Evolutionary conservation across 2,329 filamentous ascomycete species (phyloP).

Genomic region (Aspergillus floridensis): DNA sequence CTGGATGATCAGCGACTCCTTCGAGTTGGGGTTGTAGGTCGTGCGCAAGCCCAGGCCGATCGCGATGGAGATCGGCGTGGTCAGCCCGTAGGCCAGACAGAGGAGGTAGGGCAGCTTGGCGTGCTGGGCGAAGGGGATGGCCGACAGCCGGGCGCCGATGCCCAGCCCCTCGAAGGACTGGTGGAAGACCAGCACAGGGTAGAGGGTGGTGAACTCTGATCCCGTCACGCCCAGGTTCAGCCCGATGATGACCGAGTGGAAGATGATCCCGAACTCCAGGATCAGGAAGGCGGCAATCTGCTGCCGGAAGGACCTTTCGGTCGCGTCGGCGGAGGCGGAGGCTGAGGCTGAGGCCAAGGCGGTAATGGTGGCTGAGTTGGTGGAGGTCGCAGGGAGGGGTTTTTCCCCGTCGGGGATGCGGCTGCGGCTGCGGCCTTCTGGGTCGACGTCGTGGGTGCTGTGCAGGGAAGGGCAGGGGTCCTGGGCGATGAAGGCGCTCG

Average conservation of each 20-base stretch:
- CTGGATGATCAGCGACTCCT: constrained; percentile 1
- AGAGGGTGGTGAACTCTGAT: constrained; percentile 56
- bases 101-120: background rate
- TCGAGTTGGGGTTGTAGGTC: constrained; percentile 1
- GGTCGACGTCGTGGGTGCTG: background rate
- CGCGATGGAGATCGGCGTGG: constrained; percentile 2
- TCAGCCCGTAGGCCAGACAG: constrained; percentile 1
- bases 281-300: constrained; percentile 44
- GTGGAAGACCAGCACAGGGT: constrained; percentile 61
- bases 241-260: constrained; percentile 64
- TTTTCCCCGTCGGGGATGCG: background rate
- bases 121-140: constrained; percentile 49
- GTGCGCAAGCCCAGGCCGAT: constrained; percentile 1
- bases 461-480: background rate
- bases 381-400: too few relatives aligned
- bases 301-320: constrained; percentile 32
- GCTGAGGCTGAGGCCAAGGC: background rate
- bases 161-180: constrained; percentile 63
- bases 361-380: background rate
- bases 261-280: constrained; percentile 62
- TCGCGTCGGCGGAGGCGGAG: background rate
- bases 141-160: constrained; percentile 59
- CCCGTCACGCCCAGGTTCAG: constrained; percentile 60
- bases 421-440: background rate
- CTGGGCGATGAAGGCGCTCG: background rate